Evolutionary conservation across 2,329 filamentous ascomycete genomes (phyloP).

Genomic region (Venturia effusa): DNA sequence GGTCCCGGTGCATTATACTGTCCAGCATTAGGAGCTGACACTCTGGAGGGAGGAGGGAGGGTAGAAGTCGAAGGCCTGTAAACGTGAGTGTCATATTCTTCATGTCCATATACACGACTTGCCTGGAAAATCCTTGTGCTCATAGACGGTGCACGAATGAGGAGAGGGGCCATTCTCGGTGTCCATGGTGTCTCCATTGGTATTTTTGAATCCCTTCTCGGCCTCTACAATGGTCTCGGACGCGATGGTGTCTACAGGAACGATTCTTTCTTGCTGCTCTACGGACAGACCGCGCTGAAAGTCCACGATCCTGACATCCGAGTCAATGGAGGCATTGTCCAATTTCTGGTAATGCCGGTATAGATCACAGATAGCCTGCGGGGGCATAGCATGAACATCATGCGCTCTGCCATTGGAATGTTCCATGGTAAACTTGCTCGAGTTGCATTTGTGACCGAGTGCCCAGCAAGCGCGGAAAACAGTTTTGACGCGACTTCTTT

Average conservation of each 20-base stretch:
- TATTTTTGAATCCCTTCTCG: background rate
- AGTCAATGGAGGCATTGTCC: slow-evolving; percentile 3
- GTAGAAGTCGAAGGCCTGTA: slow-evolving; percentile 67
- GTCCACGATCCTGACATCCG: slow-evolving; percentile 8
- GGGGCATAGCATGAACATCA: slow-evolving; percentile 9
- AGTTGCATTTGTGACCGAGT: background rate
- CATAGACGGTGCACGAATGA: slow-evolving; percentile 3
- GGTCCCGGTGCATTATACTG: slow-evolving; percentile 65
- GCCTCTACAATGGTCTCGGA: slow-evolving; percentile 1
- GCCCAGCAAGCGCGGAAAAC: background rate
- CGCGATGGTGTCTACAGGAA: slow-evolving; percentile 1
- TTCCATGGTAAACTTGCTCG: background rate
- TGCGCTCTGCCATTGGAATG: slow-evolving; percentile 6
- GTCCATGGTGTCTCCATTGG: background rate
- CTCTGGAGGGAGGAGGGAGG: slow-evolving; percentile 57
- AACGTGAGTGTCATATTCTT: background rate
- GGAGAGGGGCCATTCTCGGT: background rate
- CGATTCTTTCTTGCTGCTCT: slow-evolving; percentile 3
- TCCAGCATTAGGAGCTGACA: slow-evolving; percentile 62
- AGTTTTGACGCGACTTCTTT: background rate
- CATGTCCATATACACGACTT: background rate
- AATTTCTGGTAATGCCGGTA: slow-evolving; percentile 8
- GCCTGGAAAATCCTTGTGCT: slow-evolving; percentile 8
- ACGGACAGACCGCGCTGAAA: slow-evolving; percentile 7
- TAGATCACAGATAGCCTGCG: background rate